Conservation (phyloP, 2,329 filamentous ascomycete genomes). For the Fusarium kyushuense region DNA sequence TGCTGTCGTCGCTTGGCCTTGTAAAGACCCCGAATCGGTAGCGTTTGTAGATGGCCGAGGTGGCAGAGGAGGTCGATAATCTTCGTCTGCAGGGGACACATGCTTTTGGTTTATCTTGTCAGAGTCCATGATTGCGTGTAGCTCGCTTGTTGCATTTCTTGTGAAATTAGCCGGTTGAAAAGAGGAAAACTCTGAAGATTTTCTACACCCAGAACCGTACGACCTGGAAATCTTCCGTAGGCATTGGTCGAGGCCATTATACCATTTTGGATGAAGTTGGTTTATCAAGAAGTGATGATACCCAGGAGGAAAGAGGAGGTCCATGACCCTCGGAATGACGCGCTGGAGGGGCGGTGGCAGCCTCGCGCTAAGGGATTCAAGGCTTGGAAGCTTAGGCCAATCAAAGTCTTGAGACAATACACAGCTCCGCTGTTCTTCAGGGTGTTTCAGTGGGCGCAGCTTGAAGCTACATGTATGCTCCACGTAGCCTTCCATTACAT, state of each 20-base stretch:
- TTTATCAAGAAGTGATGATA: constrained; percentile 15
- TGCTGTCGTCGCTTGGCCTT: constrained; percentile 83
- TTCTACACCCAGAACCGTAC: constrained; percentile 19
- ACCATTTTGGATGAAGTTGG: constrained; percentile 49
- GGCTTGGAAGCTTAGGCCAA: constrained; percentile 39
- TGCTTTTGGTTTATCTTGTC: constrained; percentile 49
- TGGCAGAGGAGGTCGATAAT: constrained; percentile 67
- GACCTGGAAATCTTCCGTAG: constrained; percentile 29
- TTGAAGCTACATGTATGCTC: constrained; percentile 33
- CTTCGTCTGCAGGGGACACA: constrained; percentile 53
- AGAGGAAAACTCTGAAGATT: background rate
- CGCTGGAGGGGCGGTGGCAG: constrained; percentile 45
- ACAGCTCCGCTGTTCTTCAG: constrained; percentile 26
- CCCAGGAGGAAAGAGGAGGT: constrained; percentile 28
- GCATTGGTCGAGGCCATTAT: constrained; percentile 45
- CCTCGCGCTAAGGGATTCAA: constrained; percentile 44
- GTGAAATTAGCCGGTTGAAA: constrained; percentile 13
- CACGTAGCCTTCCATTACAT: constrained; percentile 49
- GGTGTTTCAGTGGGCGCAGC: constrained; percentile 31
- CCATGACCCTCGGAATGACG: constrained; percentile 29
- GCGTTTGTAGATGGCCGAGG: constrained; percentile 59
- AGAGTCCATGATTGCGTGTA: constrained; percentile 34
- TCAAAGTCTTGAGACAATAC: constrained; percentile 14
- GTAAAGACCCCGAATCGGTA: constrained; percentile 57
- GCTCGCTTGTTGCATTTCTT: constrained; percentile 48